Evolutionary conservation across 768 basidiomycete species (phyloP).

Genomic region (Leccinum broughii): DNA sequence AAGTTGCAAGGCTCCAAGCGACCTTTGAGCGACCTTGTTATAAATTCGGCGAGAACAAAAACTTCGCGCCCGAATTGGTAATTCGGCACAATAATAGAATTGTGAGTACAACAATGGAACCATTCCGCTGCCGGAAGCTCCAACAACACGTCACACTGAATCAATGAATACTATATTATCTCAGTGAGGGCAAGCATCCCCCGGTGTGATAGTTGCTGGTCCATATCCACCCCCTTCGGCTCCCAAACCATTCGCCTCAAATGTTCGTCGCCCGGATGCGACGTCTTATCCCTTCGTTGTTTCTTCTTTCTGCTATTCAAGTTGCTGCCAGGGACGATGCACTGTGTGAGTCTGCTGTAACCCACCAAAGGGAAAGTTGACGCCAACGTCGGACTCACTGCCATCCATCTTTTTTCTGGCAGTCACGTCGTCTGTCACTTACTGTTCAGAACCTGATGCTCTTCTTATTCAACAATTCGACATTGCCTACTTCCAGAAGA

Average conservation of each 20-base stretch:
- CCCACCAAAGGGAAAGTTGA: not conserved
- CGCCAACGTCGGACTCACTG: slow-evolving; percentile 4
- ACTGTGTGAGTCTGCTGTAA: slow-evolving; percentile 52
- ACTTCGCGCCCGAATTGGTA: not conserved
- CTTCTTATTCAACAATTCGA: slow-evolving; percentile 81
- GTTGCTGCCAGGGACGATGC: slow-evolving; percentile 52
- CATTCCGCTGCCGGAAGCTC: not conserved
- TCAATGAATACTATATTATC: slow-evolving; percentile 24
- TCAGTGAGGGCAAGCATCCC: slow-evolving; percentile 10
- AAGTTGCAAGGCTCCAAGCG: not conserved
- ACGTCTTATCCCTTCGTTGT: slow-evolving; percentile 45
- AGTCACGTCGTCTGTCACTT: slow-evolving; percentile 89
- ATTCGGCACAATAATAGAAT: slow-evolving; percentile 30
- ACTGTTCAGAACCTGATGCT: slow-evolving; percentile 78
- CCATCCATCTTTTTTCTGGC: slow-evolving; percentile 1
- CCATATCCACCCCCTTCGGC: slow-evolving; percentile 21
- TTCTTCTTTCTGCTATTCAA: slow-evolving; percentile 39
- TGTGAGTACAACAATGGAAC: slow-evolving; percentile 31
- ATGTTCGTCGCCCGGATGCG: slow-evolving; percentile 84
- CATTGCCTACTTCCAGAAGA: slow-evolving; percentile 65
- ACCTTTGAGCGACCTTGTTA: not conserved
- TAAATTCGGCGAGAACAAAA: slow-evolving; percentile 24
- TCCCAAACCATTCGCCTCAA: slow-evolving; percentile 23
- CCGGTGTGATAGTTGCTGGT: slow-evolving; percentile 27
- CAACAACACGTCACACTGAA: not conserved